These are phyloP conservation scores for Catharanthus roseus DNA, from an alignment of 257 asterid species.

Conservation along the genomic window DNA sequence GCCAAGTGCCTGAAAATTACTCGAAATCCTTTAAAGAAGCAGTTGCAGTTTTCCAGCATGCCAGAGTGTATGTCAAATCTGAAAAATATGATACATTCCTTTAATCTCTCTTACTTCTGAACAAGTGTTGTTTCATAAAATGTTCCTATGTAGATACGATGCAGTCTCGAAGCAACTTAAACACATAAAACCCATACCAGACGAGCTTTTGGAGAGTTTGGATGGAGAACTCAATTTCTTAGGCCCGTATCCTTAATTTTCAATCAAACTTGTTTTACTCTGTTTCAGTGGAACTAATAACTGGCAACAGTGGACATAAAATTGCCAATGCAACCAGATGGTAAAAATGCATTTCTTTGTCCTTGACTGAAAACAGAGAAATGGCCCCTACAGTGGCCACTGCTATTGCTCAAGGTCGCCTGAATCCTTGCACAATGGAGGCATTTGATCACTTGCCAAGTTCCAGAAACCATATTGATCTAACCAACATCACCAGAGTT, in stretches of 20 bases:
- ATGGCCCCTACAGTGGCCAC: constrained; percentile 53
- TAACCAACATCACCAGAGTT: constrained; percentile 15
- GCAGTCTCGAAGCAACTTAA: constrained; percentile 46
- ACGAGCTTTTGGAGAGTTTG: constrained; percentile 45
- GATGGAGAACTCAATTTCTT: constrained; percentile 55
- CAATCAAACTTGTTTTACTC: too few species aligned
- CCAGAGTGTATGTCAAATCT: constrained; percentile 51
- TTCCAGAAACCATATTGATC: constrained; percentile 9
- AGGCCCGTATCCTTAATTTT: constrained; percentile 85
- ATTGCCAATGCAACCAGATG: neutral
- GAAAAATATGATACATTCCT: neutral
- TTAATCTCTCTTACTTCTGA: neutral
- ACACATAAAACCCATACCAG: constrained; percentile 58
- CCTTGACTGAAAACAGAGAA: constrained; percentile 51
- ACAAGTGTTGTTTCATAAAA: neutral
- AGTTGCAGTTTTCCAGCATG: constrained; percentile 63
- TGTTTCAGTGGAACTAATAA: too few species aligned
- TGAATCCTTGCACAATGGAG: constrained; percentile 73
- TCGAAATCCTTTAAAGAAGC: constrained; percentile 58
- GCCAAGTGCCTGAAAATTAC: constrained; percentile 65
- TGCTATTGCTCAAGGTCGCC: constrained; percentile 63
- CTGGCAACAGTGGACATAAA: neutral
- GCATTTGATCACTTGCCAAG: constrained; percentile 46
- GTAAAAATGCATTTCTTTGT: constrained; percentile 2
- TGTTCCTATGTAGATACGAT: constrained; percentile 52